phyloP scores from a whole-genome alignment of 495 filamentous ascomycete species.

The Annulohypoxylon nitens region DNA sequence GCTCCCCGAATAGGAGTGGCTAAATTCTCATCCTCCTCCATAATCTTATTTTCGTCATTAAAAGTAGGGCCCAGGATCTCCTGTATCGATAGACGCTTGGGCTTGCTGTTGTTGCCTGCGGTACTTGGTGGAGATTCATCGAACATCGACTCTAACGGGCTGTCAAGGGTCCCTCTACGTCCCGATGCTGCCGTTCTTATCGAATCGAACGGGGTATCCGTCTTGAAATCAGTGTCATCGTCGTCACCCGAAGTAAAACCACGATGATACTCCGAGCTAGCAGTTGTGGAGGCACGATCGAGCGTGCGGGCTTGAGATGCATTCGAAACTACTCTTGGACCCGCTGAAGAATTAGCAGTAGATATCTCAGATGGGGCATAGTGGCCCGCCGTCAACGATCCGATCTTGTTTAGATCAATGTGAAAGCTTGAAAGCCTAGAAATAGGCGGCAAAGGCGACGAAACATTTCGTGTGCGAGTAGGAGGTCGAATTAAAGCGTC shows the following conservation, averaged over 20 bases:
- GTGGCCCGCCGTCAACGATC: conserved; percentile 52
- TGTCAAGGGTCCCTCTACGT: conserved; percentile 63
- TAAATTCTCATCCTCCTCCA: conserved; percentile 74
- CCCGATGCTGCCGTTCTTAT: conserved; percentile 83
- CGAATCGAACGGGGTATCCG: conserved; percentile 93
- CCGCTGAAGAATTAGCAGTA: conserved; percentile 23
- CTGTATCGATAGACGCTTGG: conserved; percentile 71
- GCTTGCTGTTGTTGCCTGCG: conserved; percentile 62
- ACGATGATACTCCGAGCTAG: conserved; percentile 85
- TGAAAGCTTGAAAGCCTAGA: conserved; percentile 70
- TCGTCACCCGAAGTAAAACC: conserved; percentile 83
- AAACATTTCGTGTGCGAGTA: conserved; percentile 61
- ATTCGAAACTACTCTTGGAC: conserved; percentile 55
- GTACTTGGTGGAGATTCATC: conserved; percentile 75
- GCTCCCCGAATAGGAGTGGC: conserved; percentile 67
- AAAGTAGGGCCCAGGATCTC: conserved; percentile 62
- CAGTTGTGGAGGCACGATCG: conserved; percentile 83
- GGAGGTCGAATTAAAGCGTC: conserved; percentile 48
- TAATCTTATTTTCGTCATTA: conserved; percentile 68
- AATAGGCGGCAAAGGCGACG: conserved; percentile 69
- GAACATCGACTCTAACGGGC: conserved; percentile 87
- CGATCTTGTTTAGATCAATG: conserved; percentile 63
- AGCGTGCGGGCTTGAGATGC: conserved; percentile 61
- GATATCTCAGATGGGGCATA: conserved; percentile 43
- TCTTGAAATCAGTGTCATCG: conserved; percentile 86